Percentiles rank a stretch among this genome's conserved stretches.
Conservation (phyloP, 2,329 filamentous ascomycete species). For the Hymenoscyphus repandus region DNA sequence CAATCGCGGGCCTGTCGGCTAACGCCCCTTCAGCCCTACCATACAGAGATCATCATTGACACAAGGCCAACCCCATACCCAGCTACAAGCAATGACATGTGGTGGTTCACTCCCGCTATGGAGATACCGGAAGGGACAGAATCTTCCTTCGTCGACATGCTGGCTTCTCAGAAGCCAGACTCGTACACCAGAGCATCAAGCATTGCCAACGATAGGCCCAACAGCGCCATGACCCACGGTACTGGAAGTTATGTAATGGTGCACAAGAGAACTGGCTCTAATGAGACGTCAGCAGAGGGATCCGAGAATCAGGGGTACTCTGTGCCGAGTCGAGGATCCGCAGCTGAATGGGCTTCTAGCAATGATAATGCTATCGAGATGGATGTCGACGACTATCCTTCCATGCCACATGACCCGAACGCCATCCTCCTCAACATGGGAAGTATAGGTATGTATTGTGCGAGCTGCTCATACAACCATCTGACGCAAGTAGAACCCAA, state of each 20-base stretch:
- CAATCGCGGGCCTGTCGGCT: neutral
- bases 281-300: conserved; percentile 3
- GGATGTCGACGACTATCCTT: conserved; percentile 8
- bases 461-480: neutral
- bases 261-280: conserved; percentile 8
- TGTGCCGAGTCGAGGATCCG: conserved; percentile 8
- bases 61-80: neutral
- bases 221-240: conserved; percentile 1
- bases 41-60: neutral
- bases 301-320: conserved; percentile 9
- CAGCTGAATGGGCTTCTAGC: conserved; percentile 6
- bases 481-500: conserved; percentile 2
- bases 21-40: neutral
- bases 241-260: conserved; percentile 10
- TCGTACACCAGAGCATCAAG: conserved; percentile 4
- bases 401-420: conserved; percentile 10
- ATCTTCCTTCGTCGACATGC: too few species aligned
- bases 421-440: conserved; percentile 8
- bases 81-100: neutral
- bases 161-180: neutral
- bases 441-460: conserved; percentile 3
- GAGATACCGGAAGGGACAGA: too few species aligned
- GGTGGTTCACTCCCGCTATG: neutral
- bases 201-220: conserved; percentile 3
- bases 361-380: conserved; percentile 8